Conservation (phyloP, 805 yeast genomes). For the Saturnispora serradocipensis region DNA sequence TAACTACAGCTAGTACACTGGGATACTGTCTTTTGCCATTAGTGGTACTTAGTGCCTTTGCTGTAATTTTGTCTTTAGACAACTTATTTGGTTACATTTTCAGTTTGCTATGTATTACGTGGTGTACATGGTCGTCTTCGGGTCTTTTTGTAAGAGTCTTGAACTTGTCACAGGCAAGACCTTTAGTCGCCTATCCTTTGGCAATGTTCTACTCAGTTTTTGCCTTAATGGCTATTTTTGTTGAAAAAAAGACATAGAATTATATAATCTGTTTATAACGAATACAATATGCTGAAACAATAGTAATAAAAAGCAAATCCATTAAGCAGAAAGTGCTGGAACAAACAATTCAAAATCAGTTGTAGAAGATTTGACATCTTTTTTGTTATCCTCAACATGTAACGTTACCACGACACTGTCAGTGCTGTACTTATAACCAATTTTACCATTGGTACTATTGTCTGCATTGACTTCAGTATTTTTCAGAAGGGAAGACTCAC, state of each 20-base stretch:
- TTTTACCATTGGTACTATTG: conserved; percentile 10
- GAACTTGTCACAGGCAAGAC: conserved; percentile 76
- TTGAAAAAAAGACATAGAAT: conserved; percentile 18
- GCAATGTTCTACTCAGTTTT: conserved; percentile 87
- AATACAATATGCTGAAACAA: neutral
- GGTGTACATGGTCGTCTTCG: conserved; percentile 92
- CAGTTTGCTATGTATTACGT: conserved; percentile 58
- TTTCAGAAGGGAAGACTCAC: conserved; percentile 20
- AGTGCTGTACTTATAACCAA: conserved; percentile 45
- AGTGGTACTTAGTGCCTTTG: conserved; percentile 65
- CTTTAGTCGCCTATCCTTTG: conserved; percentile 87
- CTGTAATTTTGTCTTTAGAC: conserved; percentile 60
- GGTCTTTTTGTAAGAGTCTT: conserved; percentile 85
- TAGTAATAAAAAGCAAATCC: neutral
- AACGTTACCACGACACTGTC: conserved; percentile 59
- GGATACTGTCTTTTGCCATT: conserved; percentile 92
- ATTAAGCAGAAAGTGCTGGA: conserved; percentile 35
- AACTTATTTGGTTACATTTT: conserved; percentile 63
- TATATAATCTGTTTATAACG: neutral
- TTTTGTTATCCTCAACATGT: conserved; percentile 60
- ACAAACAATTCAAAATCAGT: conserved; percentile 60
- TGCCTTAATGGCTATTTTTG: conserved; percentile 89
- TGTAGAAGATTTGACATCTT: conserved; percentile 41
- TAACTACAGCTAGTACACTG: conserved; percentile 79
- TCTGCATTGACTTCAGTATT: conserved; percentile 3